Base-by-base conservation (phyloP, 345 rosid genomes). In the thale cress (Arabidopsis thaliana) region DNA sequence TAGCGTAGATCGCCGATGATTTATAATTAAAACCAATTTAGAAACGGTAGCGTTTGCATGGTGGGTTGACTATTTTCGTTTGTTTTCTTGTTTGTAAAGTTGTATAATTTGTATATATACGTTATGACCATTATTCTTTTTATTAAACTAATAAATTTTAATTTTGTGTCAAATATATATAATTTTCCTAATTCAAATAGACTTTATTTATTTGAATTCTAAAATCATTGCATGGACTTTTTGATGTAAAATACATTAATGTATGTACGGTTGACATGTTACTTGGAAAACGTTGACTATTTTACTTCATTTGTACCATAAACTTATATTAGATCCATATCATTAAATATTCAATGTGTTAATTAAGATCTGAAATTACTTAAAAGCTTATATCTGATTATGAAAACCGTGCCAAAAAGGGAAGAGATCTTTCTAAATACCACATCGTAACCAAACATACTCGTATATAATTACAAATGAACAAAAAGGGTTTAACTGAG, bases 61-160 rank as follows among this genome's bases (percentile, higher is more conserved):
- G 20, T 55, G 10, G 23, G 66, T 66, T 67, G 73, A 75, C 33
- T 75, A 68, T 75, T 55, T 16, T 49, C 1, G n/a, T 32, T 74
- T 11, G 45, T 32, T 20, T 34, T 11, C 4, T 22, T 42, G 20
- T 24, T 65, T 44, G 67, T 59, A 30, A 41, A 13, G 6, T 56
- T 74, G 45, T 45, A 59, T 23, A 44, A 11, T 4, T 52, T 75
- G 38, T 23, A 50, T 38, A 38, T 10, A 48, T 74, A 20, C 24
- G 53, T 59, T 40, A 34, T 36, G 8, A 22, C 6, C 10, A 42
- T 42, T 7, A 45, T 46, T 65, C 20, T 6, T 48, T 10, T 52
- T 2, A 53, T 11, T 25, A 30, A 16, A 24, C 13, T 41, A 40
- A 62, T 59, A 59, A 59, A 36, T 36, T 3, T 3, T 32, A 30